phyloP scores from a whole-genome alignment of 805 yeast species.

The Pichia phayaonensis region DNA sequence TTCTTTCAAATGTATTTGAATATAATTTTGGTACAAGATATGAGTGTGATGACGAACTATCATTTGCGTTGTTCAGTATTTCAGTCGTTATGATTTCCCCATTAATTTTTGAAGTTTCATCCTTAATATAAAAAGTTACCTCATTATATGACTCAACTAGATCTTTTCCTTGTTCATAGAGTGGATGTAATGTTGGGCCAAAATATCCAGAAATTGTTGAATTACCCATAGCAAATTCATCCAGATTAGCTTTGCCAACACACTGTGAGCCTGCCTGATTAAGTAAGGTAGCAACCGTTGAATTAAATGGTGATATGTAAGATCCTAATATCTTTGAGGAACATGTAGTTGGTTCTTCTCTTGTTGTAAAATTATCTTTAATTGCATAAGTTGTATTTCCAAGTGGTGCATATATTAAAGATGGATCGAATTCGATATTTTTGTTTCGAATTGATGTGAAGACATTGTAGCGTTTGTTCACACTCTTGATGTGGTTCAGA shows the following conservation, averaged over 20 bases:
- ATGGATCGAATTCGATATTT: background rate
- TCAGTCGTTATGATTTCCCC: constrained; percentile 7
- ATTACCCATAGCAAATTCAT: constrained; percentile 98
- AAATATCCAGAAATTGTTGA: constrained; percentile 46
- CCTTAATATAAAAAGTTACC: constrained; percentile 21
- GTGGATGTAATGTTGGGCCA: constrained; percentile 55
- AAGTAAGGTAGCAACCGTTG: constrained; percentile 62
- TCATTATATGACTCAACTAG: constrained; percentile 19
- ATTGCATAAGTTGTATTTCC: constrained; percentile 34
- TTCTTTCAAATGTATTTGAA: background rate
- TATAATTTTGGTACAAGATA: constrained; percentile 16
- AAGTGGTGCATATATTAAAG: constrained; percentile 7
- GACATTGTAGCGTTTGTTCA: constrained; percentile 24
- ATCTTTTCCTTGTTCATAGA: constrained; percentile 19
- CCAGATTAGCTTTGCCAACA: constrained; percentile 84
- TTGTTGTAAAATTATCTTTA: constrained; percentile 78
- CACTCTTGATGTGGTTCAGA: constrained; percentile 5
- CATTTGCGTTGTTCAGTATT: background rate
- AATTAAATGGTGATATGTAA: constrained; percentile 71
- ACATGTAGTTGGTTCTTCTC: constrained; percentile 62
- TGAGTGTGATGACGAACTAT: background rate
- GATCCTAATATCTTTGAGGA: constrained; percentile 55
- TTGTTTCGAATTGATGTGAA: constrained; percentile 33
- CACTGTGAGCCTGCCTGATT: constrained; percentile 41
- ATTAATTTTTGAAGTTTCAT: background rate